These are phyloP conservation scores for Paratinospora sagittata DNA, from an alignment of 164 flowering plant genomes.

Conservation along the genomic window DNA sequence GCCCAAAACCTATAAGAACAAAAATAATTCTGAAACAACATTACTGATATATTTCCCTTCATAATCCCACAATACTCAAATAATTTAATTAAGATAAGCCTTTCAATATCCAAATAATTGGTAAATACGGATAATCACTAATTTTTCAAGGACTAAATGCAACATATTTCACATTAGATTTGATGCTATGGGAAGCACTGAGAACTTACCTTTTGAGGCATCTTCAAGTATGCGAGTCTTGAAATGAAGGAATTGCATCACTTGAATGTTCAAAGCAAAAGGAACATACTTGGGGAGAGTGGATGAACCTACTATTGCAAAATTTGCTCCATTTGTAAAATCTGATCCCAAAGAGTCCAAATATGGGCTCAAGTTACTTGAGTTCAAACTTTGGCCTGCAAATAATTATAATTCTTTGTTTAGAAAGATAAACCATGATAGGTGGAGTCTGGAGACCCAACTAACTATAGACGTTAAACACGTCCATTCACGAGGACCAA, in stretches of 20 bases:
- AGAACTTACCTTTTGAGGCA: conserved; percentile 17
- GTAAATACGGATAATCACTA: neutral
- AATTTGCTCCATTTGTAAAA: conserved; percentile 53
- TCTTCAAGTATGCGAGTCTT: conserved; percentile 32
- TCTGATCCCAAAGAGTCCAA: conserved; percentile 30
- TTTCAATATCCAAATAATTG: too few relatives aligned
- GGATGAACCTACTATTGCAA: conserved; percentile 49
- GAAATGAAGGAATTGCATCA: conserved; percentile 44
- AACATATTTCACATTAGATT: neutral
- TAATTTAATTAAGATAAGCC: too few relatives aligned
- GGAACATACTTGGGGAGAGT: conserved; percentile 34
- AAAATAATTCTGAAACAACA: neutral
- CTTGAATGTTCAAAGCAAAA: conserved; percentile 43
- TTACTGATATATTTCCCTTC: neutral
- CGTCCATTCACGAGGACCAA: too few relatives aligned
- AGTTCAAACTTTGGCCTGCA: conserved; percentile 20
- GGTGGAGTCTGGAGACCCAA: too few relatives aligned
- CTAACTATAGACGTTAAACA: too few relatives aligned
- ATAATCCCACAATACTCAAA: neutral
- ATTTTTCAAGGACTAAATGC: neutral
- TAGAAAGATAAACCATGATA: too few relatives aligned
- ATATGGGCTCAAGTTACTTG: conserved; percentile 18
- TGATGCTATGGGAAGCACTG: neutral
- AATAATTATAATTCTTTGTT: neutral
- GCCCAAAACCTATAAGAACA: conserved; percentile 7